A percentile compares a stretch with the other conserved stretches of the same genome.
phyloP scores from a whole-genome alignment of 306 rosid species.

The Rosa rugosa region DNA sequence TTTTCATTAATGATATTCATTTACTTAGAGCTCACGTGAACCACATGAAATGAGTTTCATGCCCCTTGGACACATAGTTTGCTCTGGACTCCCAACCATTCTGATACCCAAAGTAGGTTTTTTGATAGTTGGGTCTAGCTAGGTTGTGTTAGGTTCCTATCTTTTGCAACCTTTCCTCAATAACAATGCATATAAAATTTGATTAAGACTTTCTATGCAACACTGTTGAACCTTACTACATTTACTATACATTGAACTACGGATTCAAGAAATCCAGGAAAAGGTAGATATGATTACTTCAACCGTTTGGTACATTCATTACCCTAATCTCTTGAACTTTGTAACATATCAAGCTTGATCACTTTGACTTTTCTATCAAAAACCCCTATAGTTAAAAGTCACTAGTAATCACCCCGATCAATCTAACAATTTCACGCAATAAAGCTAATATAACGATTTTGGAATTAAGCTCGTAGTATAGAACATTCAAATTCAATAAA shows the following conservation, averaged over 20 bases:
- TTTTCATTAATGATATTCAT: neutral
- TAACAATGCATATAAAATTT: neutral
- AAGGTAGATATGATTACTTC: constrained; percentile 6
- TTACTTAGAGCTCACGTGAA: neutral
- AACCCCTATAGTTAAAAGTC: neutral
- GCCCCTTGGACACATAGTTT: neutral
- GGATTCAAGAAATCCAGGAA: constrained; percentile 5
- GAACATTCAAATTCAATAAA: neutral
- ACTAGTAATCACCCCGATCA: neutral
- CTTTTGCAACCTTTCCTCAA: neutral
- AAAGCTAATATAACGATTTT: too few species aligned
- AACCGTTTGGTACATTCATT: neutral
- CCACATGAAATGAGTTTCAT: neutral
- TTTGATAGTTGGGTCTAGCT: neutral
- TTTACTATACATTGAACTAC: neutral
- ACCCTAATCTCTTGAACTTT: constrained; percentile 4
- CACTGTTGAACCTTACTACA: neutral
- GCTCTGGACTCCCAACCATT: neutral
- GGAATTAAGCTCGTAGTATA: too few species aligned
- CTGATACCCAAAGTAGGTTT: neutral
- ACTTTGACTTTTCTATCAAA: neutral
- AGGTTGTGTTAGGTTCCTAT: neutral
- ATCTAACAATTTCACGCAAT: neutral
- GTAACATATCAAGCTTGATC: constrained; percentile 8
- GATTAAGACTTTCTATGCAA: neutral